These are phyloP conservation scores for Corynespora cassiicola DNA, from an alignment of 2,329 filamentous ascomycete species.

Conservation along the genomic window DNA sequence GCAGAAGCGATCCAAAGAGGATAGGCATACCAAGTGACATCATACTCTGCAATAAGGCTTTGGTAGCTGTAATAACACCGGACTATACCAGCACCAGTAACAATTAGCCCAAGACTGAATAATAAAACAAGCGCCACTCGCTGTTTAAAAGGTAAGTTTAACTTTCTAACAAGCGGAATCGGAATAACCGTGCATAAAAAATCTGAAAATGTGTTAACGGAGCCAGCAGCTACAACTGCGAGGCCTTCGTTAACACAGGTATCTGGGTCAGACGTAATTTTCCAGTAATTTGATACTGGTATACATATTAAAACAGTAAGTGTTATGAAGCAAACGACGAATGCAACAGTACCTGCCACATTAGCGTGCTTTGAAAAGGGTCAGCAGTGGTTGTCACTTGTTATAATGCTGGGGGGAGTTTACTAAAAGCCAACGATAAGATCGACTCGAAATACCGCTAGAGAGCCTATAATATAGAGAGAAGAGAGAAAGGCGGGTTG, in stretches of 20 bases:
- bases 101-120: constrained; percentile 50
- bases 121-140: constrained; percentile 48
- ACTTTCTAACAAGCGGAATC: constrained; percentile 52
- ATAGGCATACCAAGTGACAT: constrained; percentile 54
- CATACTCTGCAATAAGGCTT: constrained; percentile 48
- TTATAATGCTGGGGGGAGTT: no score
- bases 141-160: constrained; percentile 50
- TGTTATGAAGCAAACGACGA: constrained; percentile 47
- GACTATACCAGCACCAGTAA: constrained; percentile 50
- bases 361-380: no score
- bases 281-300: constrained; percentile 53
- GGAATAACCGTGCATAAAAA: constrained; percentile 51
- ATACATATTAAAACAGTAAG: constrained; percentile 49
- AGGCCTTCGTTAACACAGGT: constrained; percentile 51
- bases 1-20: constrained; percentile 55
- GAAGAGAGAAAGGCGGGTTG: constrained; percentile 51
- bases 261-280: constrained; percentile 33
- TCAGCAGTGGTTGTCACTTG: no score
- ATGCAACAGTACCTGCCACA: constrained; percentile 43
- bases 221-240: constrained; percentile 46
- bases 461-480: constrained; percentile 55
- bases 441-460: no score
- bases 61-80: constrained; percentile 54
- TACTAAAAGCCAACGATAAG: no score
- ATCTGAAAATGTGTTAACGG: constrained; percentile 53